phyloP scores from a whole-genome alignment of 768 basidiomycete genomes.

The Lactarius trivialis region DNA sequence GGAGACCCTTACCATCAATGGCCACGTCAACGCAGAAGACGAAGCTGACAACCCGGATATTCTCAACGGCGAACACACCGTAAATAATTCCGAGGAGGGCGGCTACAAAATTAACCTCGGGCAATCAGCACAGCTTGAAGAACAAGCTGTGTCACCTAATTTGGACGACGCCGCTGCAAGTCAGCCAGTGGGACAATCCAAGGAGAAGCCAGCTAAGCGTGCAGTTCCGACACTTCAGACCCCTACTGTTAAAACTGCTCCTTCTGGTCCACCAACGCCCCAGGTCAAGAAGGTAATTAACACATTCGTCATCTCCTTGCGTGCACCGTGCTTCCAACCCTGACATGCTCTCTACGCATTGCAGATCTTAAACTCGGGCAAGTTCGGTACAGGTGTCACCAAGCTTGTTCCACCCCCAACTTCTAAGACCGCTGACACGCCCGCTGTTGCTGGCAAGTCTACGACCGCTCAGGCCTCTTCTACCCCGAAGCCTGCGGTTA shows the following conservation, averaged over 20 bases:
- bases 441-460: slow-evolving; percentile 29
- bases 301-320: slow-evolving; percentile 20
- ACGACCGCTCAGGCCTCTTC: slow-evolving; percentile 28
- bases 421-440: slow-evolving; percentile 37
- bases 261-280: slow-evolving; percentile 42
- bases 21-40: background rate
- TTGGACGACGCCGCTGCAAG: slow-evolving; percentile 13
- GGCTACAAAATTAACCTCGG: slow-evolving; percentile 8
- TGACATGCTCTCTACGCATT: slow-evolving; percentile 16
- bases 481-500: slow-evolving; percentile 30
- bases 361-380: slow-evolving; percentile 23
- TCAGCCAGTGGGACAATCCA: slow-evolving; percentile 23
- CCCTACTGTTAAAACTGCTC: slow-evolving; percentile 40
- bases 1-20: background rate
- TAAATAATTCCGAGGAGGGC: slow-evolving; percentile 4
- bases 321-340: slow-evolving; percentile 11
- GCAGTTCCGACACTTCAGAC: slow-evolving; percentile 35
- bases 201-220: slow-evolving; percentile 27
- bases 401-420: slow-evolving; percentile 36
- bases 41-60: background rate
- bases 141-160: slow-evolving; percentile 14
- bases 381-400: slow-evolving; percentile 28
- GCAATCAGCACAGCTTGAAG: slow-evolving; percentile 12
- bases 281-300: slow-evolving; percentile 61
- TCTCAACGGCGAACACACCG: slow-evolving; percentile 28